Percentiles rank a stretch among this genome's conserved stretches.
Conservation (phyloP, 768 basidiomycete species). For the Tricholoma terreum region DNA sequence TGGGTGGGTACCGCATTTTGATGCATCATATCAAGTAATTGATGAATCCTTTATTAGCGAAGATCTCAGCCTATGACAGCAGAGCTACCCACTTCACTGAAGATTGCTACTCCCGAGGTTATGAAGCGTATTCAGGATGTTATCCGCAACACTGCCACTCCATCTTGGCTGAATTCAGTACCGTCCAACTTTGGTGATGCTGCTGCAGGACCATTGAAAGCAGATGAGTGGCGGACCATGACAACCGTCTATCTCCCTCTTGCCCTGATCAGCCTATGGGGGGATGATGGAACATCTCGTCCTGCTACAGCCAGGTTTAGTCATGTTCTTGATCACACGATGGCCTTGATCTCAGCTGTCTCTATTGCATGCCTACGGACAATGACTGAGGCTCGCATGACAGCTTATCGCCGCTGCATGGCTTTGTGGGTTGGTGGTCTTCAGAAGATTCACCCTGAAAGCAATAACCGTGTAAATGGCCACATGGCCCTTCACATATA, state of each 20-base stretch:
- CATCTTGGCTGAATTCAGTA: slow-evolving; percentile 26
- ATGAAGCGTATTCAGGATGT: slow-evolving; percentile 20
- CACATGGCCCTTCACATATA: background rate
- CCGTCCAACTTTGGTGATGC: slow-evolving; percentile 25
- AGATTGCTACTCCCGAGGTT: slow-evolving; percentile 3
- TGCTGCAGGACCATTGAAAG: slow-evolving; percentile 29
- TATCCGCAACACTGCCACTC: slow-evolving; percentile 18
- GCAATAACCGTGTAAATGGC: background rate
- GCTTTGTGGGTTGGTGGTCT: background rate
- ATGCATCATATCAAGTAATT: background rate
- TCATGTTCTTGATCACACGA: background rate
- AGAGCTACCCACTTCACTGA: background rate
- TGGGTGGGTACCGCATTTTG: background rate
- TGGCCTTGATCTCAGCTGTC: background rate
- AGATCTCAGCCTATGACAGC: background rate
- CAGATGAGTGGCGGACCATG: slow-evolving; percentile 32
- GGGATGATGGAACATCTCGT: slow-evolving; percentile 5
- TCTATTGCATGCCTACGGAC: background rate
- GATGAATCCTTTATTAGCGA: background rate
- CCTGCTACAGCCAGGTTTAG: background rate
- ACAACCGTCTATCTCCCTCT: slow-evolving; percentile 30
- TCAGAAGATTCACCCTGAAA: background rate
- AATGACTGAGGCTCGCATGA: background rate
- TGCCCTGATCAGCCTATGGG: slow-evolving; percentile 30
- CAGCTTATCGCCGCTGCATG: background rate